These are phyloP conservation scores for Endoconidiophora polonica DNA, from an alignment of 2,329 filamentous ascomycete genomes.

Conservation along the genomic window DNA sequence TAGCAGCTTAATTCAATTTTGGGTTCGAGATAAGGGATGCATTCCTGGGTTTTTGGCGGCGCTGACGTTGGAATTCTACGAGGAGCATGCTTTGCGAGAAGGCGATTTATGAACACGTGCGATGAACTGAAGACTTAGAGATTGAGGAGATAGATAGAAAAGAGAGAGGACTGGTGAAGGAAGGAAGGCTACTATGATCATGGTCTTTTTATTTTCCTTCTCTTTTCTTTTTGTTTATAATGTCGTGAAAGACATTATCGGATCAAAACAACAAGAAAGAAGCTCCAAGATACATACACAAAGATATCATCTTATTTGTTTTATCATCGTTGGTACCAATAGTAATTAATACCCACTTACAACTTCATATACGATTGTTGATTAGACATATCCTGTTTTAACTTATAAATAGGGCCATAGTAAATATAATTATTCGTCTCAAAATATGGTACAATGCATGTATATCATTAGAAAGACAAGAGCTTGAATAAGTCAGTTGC, in stretches of 20 bases:
- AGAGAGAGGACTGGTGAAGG: neutral
- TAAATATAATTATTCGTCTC: too few relatives aligned
- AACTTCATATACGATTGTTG: too few relatives aligned
- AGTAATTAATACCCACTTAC: too few relatives aligned
- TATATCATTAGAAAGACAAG: too few relatives aligned
- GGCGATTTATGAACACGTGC: neutral
- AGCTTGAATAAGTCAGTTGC: too few relatives aligned
- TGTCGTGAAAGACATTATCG: neutral
- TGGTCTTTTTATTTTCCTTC: neutral
- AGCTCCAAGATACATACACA: too few relatives aligned
- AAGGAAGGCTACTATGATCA: neutral
- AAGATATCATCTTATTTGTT: neutral
- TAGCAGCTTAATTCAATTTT: conserved; percentile 75
- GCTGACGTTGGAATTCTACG: conserved; percentile 83
- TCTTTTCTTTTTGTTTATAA: neutral
- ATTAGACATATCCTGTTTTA: too few relatives aligned
- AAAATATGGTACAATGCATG: too few relatives aligned
- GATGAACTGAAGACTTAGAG: too few relatives aligned
- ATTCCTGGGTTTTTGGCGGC: conserved; percentile 88
- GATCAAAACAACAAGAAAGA: too few relatives aligned
- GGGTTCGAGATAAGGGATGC: conserved; percentile 85
- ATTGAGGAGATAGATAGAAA: neutral
- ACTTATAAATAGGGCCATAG: too few relatives aligned
- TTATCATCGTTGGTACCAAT: neutral
- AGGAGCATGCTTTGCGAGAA: conserved; percentile 29